These are phyloP conservation scores for Mollisiaceae sp. DNA, from an alignment of 2,329 filamentous ascomycete species.

Conservation along the genomic window DNA sequence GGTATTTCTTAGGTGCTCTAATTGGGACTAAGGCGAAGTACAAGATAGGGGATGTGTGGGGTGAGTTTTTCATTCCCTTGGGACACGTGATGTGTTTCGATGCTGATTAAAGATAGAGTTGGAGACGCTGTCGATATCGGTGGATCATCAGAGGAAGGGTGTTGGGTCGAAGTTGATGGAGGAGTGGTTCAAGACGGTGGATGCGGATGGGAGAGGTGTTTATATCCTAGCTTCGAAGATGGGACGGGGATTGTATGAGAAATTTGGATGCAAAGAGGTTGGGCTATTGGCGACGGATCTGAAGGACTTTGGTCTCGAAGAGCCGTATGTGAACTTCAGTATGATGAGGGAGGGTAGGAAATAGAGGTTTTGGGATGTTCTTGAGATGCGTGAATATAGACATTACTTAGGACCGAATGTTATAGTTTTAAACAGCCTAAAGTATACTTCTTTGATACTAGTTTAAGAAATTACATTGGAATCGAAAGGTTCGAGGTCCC, in stretches of 20 bases:
- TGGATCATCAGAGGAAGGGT: slow-evolving; percentile 12
- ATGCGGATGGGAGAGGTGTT: background rate
- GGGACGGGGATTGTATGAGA: slow-evolving; percentile 21
- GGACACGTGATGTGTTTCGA: background rate
- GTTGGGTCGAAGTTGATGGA: slow-evolving; percentile 11
- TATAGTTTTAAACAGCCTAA: no score
- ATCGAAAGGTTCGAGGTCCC: no score
- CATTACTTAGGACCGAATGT: no score
- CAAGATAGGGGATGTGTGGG: background rate
- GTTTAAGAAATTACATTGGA: no score
- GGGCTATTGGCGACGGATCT: slow-evolving; percentile 15
- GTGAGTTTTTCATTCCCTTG: background rate
- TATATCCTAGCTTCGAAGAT: background rate
- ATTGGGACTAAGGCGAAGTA: background rate
- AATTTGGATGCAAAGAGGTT: slow-evolving; percentile 13
- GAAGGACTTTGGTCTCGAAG: slow-evolving; percentile 10
- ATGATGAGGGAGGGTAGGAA: slow-evolving; percentile 15
- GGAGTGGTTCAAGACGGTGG: background rate
- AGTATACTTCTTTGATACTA: no score
- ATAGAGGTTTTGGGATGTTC: background rate
- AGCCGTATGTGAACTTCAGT: slow-evolving; percentile 13
- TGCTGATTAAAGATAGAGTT: background rate
- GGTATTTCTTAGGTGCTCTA: slow-evolving; percentile 4
- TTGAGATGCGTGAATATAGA: background rate
- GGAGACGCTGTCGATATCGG: slow-evolving; percentile 9